phyloP scores from a whole-genome alignment of 257 asterid genomes.

The Lavandula angustifolia region DNA sequence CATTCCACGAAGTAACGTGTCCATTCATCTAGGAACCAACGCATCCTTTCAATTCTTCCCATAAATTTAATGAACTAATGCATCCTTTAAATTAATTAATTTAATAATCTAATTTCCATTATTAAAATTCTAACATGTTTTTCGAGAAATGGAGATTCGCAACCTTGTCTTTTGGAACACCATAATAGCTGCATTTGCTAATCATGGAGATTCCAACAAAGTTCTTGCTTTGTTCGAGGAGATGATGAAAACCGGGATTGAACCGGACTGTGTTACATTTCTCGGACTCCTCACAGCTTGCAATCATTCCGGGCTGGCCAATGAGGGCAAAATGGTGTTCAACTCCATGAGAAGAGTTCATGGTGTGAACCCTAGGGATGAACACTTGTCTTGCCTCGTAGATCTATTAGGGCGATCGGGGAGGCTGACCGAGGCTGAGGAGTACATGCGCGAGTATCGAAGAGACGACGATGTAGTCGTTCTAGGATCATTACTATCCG shows the following conservation, averaged over 20 bases:
- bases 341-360: conserved; percentile 45
- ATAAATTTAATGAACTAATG: too few species aligned
- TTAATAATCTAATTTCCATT: too few species aligned
- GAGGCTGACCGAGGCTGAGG: conserved; percentile 59
- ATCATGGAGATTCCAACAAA: conserved; percentile 57
- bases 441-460: conserved; percentile 40
- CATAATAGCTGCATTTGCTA: conserved; percentile 63
- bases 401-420: conserved; percentile 77
- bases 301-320: conserved; percentile 69
- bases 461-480: conserved; percentile 55
- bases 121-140: too few species aligned
- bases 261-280: conserved; percentile 69
- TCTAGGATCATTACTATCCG: conserved; percentile 72
- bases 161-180: conserved; percentile 75
- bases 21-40: too few species aligned
- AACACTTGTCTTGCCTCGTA: conserved; percentile 68
- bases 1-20: too few species aligned
- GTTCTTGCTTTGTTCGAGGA: conserved; percentile 45
- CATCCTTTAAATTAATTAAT: too few species aligned
- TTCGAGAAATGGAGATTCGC: conserved; percentile 45
- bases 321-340: conserved; percentile 50
- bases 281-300: conserved; percentile 66
- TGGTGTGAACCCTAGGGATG: conserved; percentile 42
- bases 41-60: too few species aligned
- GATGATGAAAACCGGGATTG: conserved; percentile 45